Evolutionary conservation across 345 rosid genomes (phyloP).

Genomic region (Sapria himalayana): DNA sequence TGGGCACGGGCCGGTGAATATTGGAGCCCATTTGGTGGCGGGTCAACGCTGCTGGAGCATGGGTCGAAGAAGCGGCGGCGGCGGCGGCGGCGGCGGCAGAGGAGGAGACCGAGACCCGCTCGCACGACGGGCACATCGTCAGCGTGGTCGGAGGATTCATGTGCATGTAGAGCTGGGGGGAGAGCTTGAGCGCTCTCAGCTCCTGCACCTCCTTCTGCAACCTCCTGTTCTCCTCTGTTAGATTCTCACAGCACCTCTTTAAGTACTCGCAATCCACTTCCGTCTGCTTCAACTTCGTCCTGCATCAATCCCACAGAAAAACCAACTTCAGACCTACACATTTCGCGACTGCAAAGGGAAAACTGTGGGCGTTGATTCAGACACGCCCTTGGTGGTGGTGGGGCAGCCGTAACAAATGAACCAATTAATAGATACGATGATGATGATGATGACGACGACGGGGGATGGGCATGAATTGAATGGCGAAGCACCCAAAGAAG

Average conservation of each 20-base stretch:
- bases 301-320: constrained; percentile 11
- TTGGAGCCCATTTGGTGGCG: constrained; percentile 6
- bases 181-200: constrained; percentile 62
- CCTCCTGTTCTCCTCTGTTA: constrained; percentile 55
- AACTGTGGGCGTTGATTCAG: no score
- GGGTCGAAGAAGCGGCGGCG: constrained; percentile 8
- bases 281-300: constrained; percentile 84
- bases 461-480: no score
- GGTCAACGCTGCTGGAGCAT: constrained; percentile 6
- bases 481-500: no score
- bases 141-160: constrained; percentile 84
- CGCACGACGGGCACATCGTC: constrained; percentile 80
- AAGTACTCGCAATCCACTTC: constrained; percentile 77
- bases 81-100: constrained; percentile 12
- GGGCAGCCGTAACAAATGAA: no score
- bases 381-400: no score
- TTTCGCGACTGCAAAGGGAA: no score
- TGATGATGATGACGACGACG: no score
- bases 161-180: constrained; percentile 67
- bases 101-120: constrained; percentile 37
- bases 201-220: constrained; percentile 73
- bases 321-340: neutral
- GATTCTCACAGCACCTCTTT: constrained; percentile 57
- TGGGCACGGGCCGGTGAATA: constrained; percentile 7
- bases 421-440: no score